These are phyloP conservation scores for Apiotrichum laibachii DNA, from an alignment of 1,284 basidiomycete species.

Conservation along the genomic window DNA sequence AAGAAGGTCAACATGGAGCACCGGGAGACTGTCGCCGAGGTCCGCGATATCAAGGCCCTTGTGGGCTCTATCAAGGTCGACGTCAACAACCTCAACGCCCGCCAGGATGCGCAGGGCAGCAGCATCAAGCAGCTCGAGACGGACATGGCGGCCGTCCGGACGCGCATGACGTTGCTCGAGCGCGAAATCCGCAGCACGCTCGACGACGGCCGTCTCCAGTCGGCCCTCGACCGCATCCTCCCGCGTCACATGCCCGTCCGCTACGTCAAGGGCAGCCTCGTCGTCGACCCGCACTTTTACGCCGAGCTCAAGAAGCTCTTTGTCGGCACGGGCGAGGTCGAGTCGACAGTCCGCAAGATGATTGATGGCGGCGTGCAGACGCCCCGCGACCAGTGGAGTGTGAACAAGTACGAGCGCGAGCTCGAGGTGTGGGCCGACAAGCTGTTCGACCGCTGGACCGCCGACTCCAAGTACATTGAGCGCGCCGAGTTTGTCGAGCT, in stretches of 20 bases:
- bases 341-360: constrained; percentile 20
- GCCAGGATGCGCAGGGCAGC: constrained; percentile 1
- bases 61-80: constrained; percentile 27
- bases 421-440: constrained; percentile 45
- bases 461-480: constrained; percentile 29
- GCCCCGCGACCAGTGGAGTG: constrained; percentile 7
- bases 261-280: constrained; percentile 45
- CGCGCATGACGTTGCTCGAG: constrained; percentile 64
- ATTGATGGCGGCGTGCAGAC: constrained; percentile 10
- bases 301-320: constrained; percentile 53
- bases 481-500: constrained; percentile 35
- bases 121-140: constrained; percentile 14
- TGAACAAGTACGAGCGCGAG: constrained; percentile 45
- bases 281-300: constrained; percentile 55
- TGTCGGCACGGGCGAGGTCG: constrained; percentile 40
- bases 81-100: not conserved
- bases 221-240: constrained; percentile 49
- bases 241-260: constrained; percentile 51
- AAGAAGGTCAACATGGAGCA: constrained; percentile 26
- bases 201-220: constrained; percentile 42
- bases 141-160: constrained; percentile 31
- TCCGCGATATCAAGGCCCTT: constrained; percentile 59
- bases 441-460: constrained; percentile 42
- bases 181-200: constrained; percentile 54
- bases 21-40: constrained; percentile 32